phyloP scores from a whole-genome alignment of 2,329 filamentous ascomycete species.

The Hortaea werneckii region DNA sequence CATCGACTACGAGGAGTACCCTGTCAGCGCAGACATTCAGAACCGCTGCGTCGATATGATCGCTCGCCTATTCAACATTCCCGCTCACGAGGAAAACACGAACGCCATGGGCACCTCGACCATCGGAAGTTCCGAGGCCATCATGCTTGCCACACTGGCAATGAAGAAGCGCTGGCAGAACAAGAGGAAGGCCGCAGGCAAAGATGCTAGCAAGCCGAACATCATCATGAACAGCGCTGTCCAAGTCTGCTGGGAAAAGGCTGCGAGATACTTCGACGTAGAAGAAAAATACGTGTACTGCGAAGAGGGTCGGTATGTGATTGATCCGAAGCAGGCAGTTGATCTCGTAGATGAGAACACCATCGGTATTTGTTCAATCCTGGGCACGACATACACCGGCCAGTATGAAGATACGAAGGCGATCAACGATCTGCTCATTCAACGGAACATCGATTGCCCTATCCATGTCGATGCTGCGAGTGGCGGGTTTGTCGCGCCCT shows the following conservation, averaged over 20 bases:
- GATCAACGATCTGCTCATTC: conserved; percentile 75
- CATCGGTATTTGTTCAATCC: conserved; percentile 84
- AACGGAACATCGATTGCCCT: conserved; percentile 65
- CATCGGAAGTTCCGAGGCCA: conserved; percentile 81
- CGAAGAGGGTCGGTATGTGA: conserved; percentile 51
- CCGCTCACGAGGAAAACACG: conserved; percentile 42
- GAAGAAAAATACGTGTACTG: conserved; percentile 73
- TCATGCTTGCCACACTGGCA: conserved; percentile 71
- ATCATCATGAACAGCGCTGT: conserved; percentile 94
- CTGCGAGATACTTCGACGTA: conserved; percentile 52
- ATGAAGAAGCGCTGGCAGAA: conserved; percentile 97
- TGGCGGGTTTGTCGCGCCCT: conserved; percentile 87
- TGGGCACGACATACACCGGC: conserved; percentile 90
- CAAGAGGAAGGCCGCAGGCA: conserved; percentile 70
- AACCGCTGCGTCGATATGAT: conserved; percentile 73
- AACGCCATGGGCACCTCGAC: conserved; percentile 77
- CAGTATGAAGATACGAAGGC: conserved; percentile 91
- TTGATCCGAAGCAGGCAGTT: conserved; percentile 53
- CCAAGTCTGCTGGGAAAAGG: conserved; percentile 95
- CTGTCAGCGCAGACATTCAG: conserved; percentile 49
- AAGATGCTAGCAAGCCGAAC: conserved; percentile 72
- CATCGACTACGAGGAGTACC: conserved; percentile 43
- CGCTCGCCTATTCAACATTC: conserved; percentile 76
- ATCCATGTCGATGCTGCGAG: conserved; percentile 93
- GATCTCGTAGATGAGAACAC: conserved; percentile 57